A percentile compares a stretch with the other conserved stretches of the same genome.
These are phyloP conservation scores for Pisolithus orientalis DNA, from an alignment of 768 basidiomycete species.

Conservation along the genomic window DNA sequence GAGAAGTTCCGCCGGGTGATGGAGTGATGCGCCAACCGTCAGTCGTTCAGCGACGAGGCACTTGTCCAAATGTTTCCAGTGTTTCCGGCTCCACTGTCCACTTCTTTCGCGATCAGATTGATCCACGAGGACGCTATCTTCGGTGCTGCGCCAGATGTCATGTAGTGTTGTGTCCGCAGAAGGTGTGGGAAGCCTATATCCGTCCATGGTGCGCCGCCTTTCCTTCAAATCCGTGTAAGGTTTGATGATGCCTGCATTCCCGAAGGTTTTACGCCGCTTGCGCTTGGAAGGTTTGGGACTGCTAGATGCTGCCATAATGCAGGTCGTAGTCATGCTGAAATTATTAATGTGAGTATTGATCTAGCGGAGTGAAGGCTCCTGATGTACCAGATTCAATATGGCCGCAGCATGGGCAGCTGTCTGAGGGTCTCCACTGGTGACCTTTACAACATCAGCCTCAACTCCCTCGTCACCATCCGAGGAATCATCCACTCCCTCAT, in stretches of 20 bases:
- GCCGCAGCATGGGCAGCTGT: slow-evolving; percentile 92
- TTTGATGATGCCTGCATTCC: slow-evolving; percentile 27
- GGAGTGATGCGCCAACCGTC: slow-evolving; percentile 32
- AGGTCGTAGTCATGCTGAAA: slow-evolving; percentile 82
- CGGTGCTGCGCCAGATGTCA: slow-evolving; percentile 24
- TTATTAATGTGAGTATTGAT: neutral
- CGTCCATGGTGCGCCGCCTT: slow-evolving; percentile 9
- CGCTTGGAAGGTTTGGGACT: slow-evolving; percentile 25
- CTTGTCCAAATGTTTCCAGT: slow-evolving; percentile 77
- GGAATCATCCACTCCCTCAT: slow-evolving; percentile 7
- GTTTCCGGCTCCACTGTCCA: slow-evolving; percentile 59
- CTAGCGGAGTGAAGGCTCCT: neutral
- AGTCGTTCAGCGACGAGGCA: slow-evolving; percentile 72
- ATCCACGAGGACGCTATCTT: slow-evolving; percentile 25
- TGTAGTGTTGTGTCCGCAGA: slow-evolving; percentile 28
- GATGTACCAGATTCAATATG: slow-evolving; percentile 75
- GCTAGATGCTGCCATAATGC: slow-evolving; percentile 40
- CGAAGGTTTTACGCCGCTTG: slow-evolving; percentile 32
- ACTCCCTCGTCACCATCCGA: slow-evolving; percentile 27
- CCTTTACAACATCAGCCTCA: slow-evolving; percentile 57
- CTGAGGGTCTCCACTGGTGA: slow-evolving; percentile 76
- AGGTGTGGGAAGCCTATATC: slow-evolving; percentile 17
- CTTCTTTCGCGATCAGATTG: slow-evolving; percentile 14
- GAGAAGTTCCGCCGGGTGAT: slow-evolving; percentile 29
- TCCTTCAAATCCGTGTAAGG: slow-evolving; percentile 7